Conservation (phyloP, 257 asterid genomes). For the Plantago elongata region DNA sequence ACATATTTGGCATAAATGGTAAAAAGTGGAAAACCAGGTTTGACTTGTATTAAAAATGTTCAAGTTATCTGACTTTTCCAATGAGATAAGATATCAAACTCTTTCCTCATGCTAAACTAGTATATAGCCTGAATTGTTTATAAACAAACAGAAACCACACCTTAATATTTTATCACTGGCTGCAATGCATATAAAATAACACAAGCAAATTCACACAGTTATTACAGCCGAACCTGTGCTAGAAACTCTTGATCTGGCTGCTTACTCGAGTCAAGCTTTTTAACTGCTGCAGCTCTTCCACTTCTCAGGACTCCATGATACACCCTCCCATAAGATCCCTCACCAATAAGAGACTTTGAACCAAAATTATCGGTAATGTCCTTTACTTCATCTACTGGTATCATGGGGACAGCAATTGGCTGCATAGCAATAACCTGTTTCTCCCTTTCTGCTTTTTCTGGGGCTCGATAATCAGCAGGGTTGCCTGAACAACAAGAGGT, state of each 20-base stretch:
- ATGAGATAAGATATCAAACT: neutral
- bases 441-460: constrained; percentile 10
- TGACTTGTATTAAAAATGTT: neutral
- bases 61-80: neutral
- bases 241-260: constrained; percentile 24
- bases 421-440: constrained; percentile 7
- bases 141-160: neutral
- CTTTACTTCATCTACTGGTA: constrained; percentile 21
- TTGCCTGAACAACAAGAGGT: constrained; percentile 3
- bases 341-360: constrained; percentile 12
- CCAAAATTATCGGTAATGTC: constrained; percentile 20
- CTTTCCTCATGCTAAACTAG: neutral
- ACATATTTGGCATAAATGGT: neutral
- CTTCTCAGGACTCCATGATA: constrained; percentile 23
- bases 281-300: constrained; percentile 24
- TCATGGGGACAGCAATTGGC: constrained; percentile 15
- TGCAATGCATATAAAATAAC: neutral
- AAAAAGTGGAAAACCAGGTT: neutral
- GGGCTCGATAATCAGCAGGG: constrained; percentile 20
- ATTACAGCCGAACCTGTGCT: constrained; percentile 21
- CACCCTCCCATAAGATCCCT: constrained; percentile 14
- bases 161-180: neutral
- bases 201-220: neutral
- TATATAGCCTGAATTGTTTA: neutral
- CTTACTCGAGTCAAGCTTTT: constrained; percentile 18